Percentiles rank a stretch among this genome's conserved stretches.
phyloP scores from a whole-genome alignment of 768 basidiomycete genomes.

The Baorangia bicolor region DNA sequence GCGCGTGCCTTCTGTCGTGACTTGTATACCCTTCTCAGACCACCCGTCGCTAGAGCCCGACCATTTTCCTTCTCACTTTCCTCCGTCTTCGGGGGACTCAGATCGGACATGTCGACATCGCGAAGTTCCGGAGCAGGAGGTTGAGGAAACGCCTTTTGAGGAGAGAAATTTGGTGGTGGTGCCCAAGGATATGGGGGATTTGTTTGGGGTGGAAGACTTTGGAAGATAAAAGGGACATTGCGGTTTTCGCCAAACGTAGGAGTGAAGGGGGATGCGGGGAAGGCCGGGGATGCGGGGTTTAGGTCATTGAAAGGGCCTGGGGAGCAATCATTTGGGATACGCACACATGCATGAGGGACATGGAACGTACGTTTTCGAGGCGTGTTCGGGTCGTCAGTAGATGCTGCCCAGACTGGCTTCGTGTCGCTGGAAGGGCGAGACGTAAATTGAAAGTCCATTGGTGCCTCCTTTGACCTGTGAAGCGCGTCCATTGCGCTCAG shows the following conservation, averaged over 20 bases:
- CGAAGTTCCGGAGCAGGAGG: conserved; percentile 45
- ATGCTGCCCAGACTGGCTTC: conserved; percentile 58
- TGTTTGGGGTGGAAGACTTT: conserved; percentile 46
- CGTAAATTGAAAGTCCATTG: conserved; percentile 90
- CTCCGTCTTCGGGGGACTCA: conserved; percentile 55
- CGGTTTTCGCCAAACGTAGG: conserved; percentile 65
- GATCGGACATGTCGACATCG: conserved; percentile 77
- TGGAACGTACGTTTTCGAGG: conserved; percentile 66
- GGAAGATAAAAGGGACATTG: conserved; percentile 74
- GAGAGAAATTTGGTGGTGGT: conserved; percentile 61
- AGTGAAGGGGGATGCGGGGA: conserved; percentile 36
- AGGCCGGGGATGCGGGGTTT: conserved; percentile 35
- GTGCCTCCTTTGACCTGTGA: conserved; percentile 68
- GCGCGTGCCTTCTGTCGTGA: conserved; percentile 51
- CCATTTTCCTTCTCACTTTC: conserved; percentile 40
- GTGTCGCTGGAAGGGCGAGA: conserved; percentile 52
- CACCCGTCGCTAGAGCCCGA: conserved; percentile 63
- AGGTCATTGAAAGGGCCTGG: conserved; percentile 46
- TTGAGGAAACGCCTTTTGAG: conserved; percentile 57
- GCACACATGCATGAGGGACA: conserved; percentile 22
- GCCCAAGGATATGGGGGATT: conserved; percentile 56
- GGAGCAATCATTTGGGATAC: conserved; percentile 29
- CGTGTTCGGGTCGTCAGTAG: conserved; percentile 46
- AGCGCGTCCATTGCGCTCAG: conserved; percentile 25
- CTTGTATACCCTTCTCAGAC: conserved; percentile 62